Base-by-base conservation (phyloP, 495 filamentous ascomycete species). In the Bombardia bombarda region DNA sequence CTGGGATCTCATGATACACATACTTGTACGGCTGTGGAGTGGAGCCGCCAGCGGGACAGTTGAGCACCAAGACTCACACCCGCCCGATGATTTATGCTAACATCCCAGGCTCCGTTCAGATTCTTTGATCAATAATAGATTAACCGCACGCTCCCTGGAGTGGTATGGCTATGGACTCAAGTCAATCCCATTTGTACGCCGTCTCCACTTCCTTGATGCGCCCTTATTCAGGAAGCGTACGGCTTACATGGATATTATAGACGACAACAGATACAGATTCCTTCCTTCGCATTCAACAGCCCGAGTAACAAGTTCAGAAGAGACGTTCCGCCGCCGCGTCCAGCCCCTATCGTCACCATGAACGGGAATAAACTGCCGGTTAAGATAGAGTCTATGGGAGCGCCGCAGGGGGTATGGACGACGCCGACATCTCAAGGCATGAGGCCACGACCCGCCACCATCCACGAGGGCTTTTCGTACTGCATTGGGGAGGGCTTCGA, bases 391-490 rank as follows among this genome's bases (percentile, higher is more conserved):
- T 51, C 53, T 34, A 53, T 68, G 38, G 57, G 62, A 30, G 20
- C 41, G 19, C 58, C 66, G 10, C 53, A 65, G 17, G 65, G 60
- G 18, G 51, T 66, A 21, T 73, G 69, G 69, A 63, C 65, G n/a
- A 65, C 64, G 35, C 62, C 66, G 14, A 54, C 62, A 13, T 54
- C 66, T 19, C 66, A 72, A 38, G 55, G 59, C 49, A 49, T 66
- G 43, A 63, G 64, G 34, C 69, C 72, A 23, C 62, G 74, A 21
- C 72, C 75, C 28, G 72, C 72, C 28, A 77, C 74, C 31, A 78
- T 79, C 44, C 72, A 77, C 41, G 75, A 79, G 57, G 72, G 68
- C 30, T 80, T 79, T 51, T 70, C 72, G 31, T 79, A 73, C 45
- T 75, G 73, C 48, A 61, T 78, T 39, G 63, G 67, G 18, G 73